Conservation (phyloP, 257 asterid genomes). For the Solanum peruvianum region DNA sequence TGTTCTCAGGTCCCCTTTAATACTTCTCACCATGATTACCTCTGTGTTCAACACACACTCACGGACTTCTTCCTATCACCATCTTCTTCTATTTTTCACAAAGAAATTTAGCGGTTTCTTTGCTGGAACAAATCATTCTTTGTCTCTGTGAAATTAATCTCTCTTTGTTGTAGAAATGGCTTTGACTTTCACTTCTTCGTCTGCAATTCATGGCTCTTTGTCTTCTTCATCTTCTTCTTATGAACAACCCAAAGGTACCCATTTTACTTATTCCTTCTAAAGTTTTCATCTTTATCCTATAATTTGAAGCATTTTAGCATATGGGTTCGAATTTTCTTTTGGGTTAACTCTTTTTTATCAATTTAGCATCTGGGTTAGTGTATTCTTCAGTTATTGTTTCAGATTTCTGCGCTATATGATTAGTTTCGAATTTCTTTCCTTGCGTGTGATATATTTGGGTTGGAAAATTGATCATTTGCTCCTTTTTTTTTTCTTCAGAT, state of each 20-base stretch:
- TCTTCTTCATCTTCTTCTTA: slow-evolving; percentile 11
- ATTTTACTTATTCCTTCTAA: not conserved
- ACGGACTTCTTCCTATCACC: not conserved
- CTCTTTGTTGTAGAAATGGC: slow-evolving; percentile 26
- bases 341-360: not conserved
- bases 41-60: not conserved
- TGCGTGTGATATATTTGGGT: not conserved
- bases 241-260: slow-evolving; percentile 47
- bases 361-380: not conserved
- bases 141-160: not conserved
- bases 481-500: not conserved
- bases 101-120: not conserved
- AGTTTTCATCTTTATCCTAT: not conserved
- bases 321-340: not conserved
- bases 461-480: not conserved
- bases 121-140: not conserved
- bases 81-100: not conserved
- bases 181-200: slow-evolving; percentile 47
- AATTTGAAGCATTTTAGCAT: not conserved
- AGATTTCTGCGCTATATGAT: not conserved
- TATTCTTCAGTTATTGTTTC: not conserved
- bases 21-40: slow-evolving; percentile 3
- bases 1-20: slow-evolving; percentile 1
- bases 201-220: slow-evolving; percentile 39
- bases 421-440: not conserved